Evolutionary conservation across 306 rosid genomes (phyloP).

Genomic region (Mimosa bimucronata): DNA sequence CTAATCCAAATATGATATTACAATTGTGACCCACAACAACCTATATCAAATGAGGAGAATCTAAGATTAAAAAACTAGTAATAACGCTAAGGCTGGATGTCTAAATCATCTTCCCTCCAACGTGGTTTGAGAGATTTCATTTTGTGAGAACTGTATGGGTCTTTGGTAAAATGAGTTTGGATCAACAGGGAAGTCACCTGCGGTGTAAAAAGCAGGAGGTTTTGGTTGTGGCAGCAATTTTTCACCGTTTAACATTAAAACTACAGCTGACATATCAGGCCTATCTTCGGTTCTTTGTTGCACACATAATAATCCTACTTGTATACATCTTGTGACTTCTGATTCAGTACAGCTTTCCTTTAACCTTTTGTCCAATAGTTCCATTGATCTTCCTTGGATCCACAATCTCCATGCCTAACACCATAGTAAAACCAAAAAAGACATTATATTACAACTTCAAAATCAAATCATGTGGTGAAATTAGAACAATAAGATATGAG

Average conservation of each 20-base stretch:
- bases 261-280: constrained; percentile 38
- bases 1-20: too few relatives aligned
- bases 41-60: too few relatives aligned
- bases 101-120: background rate
- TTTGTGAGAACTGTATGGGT: background rate
- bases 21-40: too few relatives aligned
- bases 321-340: constrained; percentile 31
- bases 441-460: too few relatives aligned
- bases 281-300: constrained; percentile 34
- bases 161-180: background rate
- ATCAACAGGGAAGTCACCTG: background rate
- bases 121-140: constrained; percentile 29
- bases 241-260: constrained; percentile 37
- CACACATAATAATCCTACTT: constrained; percentile 37
- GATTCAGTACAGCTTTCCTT: background rate
- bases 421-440: background rate
- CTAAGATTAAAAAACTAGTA: background rate
- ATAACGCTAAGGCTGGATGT: background rate
- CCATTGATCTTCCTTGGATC: background rate
- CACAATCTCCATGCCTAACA: background rate
- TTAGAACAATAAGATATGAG: too few relatives aligned
- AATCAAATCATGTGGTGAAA: too few relatives aligned
- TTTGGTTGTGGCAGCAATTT: constrained; percentile 29
- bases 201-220: constrained; percentile 30
- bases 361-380: background rate